Evolutionary conservation across 768 basidiomycete genomes (phyloP).

Genomic region (Boletus pseudo-olivaceus): DNA sequence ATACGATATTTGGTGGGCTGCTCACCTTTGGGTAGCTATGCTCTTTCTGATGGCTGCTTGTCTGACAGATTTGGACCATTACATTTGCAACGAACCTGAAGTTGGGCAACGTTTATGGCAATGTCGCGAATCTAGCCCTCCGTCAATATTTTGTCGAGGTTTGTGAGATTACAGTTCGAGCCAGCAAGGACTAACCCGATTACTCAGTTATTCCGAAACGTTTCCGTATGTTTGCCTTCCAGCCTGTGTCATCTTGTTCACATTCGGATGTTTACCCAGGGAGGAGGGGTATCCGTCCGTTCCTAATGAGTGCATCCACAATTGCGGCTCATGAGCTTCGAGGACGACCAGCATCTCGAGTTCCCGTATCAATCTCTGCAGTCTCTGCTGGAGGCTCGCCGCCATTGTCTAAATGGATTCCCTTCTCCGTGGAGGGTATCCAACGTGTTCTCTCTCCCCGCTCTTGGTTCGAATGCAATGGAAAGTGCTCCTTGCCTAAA

Average conservation of each 20-base stretch:
- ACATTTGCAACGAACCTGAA: conserved; percentile 22
- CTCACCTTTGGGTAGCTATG: background rate
- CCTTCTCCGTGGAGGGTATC: background rate
- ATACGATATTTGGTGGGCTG: conserved; percentile 26
- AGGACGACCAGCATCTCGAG: conserved; percentile 13
- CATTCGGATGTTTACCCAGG: conserved; percentile 3
- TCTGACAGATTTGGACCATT: conserved; percentile 26
- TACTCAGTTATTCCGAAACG: background rate
- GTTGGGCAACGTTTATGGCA: background rate
- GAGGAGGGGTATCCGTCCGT: background rate
- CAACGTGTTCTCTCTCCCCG: conserved; percentile 22
- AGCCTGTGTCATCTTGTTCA: background rate
- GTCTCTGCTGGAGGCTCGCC: conserved; percentile 20
- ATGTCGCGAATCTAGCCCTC: background rate
- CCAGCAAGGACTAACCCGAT: background rate
- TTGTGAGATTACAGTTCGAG: background rate
- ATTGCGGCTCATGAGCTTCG: background rate
- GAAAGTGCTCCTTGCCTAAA: conserved; percentile 8
- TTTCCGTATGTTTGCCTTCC: conserved; percentile 7
- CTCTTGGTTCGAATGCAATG: conserved; percentile 17
- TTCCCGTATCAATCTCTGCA: conserved; percentile 8
- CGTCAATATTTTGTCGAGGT: conserved; percentile 9
- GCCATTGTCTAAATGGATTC: conserved; percentile 7
- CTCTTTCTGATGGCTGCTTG: background rate
- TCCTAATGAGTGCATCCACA: background rate